These are phyloP conservation scores for Lasiosphaeris hirsuta DNA, from an alignment of 495 filamentous ascomycete genomes.

Conservation along the genomic window DNA sequence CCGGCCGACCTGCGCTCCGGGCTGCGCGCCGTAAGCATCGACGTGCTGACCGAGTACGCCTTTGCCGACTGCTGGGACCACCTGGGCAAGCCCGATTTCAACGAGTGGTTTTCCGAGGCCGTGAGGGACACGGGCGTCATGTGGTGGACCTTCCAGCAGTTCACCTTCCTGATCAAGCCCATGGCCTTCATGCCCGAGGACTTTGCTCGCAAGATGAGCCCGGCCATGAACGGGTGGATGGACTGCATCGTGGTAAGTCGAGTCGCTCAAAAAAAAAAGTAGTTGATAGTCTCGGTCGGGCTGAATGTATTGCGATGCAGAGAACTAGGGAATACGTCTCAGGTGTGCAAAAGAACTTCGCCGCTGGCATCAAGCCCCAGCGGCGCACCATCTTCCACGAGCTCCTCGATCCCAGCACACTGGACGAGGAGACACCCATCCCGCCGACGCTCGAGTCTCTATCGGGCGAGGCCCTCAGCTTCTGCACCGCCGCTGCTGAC, in stretches of 20 bases:
- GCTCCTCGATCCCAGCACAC: constrained; percentile 5
- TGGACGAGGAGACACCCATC: neutral
- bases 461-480: constrained; percentile 7
- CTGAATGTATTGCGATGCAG: neutral
- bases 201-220: constrained; percentile 8
- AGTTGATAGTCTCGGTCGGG: too few species aligned
- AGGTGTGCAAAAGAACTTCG: constrained; percentile 5
- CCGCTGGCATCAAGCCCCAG: neutral
- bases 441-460: neutral
- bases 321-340: neutral
- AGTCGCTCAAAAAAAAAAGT: too few species aligned
- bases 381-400: constrained; percentile 14
- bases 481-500: constrained; percentile 32
- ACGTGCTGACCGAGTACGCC: constrained; percentile 45
- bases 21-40: constrained; percentile 35
- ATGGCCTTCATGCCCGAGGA: constrained; percentile 9
- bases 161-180: constrained; percentile 11
- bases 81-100: constrained; percentile 17
- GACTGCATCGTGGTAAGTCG: constrained; percentile 5
- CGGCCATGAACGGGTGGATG: constrained; percentile 6
- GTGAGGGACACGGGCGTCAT: constrained; percentile 9
- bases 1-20: constrained; percentile 24
- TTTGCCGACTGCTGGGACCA: constrained; percentile 36
- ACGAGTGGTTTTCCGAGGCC: constrained; percentile 14
- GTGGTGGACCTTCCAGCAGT: constrained; percentile 15